A percentile compares a stretch with the other conserved stretches of the same genome.
Evolutionary conservation across 768 basidiomycete species (phyloP).

Genomic region (Neoboletus subvelutipes): DNA sequence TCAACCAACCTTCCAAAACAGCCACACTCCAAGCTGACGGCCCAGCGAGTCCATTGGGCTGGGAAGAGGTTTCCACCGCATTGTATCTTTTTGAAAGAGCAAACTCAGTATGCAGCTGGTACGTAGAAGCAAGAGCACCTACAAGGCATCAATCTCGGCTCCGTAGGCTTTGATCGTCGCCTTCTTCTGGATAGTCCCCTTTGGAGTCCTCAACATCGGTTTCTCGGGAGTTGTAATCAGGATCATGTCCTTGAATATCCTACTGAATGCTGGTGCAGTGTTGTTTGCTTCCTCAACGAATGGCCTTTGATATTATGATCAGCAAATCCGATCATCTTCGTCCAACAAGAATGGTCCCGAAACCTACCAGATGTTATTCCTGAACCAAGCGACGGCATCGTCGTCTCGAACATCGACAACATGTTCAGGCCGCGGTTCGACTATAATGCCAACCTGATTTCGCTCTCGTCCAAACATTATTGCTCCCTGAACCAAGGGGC

Average conservation of each 20-base stretch:
- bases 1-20: constrained; percentile 4
- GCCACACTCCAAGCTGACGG: constrained; percentile 7
- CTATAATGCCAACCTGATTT: constrained; percentile 30
- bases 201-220: constrained; percentile 40
- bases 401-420: constrained; percentile 15
- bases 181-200: constrained; percentile 25
- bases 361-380: constrained; percentile 26
- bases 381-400: constrained; percentile 10
- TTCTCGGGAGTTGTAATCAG: constrained; percentile 38
- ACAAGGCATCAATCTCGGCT: constrained; percentile 23
- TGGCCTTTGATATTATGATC: constrained; percentile 25
- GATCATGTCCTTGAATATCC: constrained; percentile 53
- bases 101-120: not conserved
- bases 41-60: not conserved
- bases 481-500: constrained; percentile 21
- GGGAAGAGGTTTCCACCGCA: not conserved
- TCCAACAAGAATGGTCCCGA: no score
- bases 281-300: constrained; percentile 41
- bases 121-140: not conserved
- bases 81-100: constrained; percentile 5
- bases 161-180: constrained; percentile 16
- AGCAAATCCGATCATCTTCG: not conserved
- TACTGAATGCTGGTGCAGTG: constrained; percentile 37
- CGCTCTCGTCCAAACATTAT: constrained; percentile 36
- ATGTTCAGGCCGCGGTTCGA: constrained; percentile 26